Conservation (phyloP, 2,329 filamentous ascomycete species). For the Claviceps sp. region DNA sequence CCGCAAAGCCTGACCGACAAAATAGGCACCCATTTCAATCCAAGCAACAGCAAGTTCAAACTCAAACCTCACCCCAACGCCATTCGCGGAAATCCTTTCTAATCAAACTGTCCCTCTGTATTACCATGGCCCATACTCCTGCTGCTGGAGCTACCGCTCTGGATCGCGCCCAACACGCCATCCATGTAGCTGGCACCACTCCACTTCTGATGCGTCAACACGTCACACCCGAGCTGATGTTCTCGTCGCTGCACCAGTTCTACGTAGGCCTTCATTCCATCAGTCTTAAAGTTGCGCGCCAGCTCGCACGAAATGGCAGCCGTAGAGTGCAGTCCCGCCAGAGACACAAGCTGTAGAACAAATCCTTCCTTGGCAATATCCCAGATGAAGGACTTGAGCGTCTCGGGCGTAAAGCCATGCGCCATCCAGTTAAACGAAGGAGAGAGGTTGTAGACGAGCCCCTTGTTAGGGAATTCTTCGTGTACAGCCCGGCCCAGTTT, state of each 20-base stretch:
- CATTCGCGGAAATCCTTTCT: slow-evolving; percentile 1
- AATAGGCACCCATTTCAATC: background rate
- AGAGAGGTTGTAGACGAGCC: slow-evolving; percentile 89
- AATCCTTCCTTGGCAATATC: slow-evolving; percentile 84
- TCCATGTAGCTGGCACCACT: slow-evolving; percentile 61
- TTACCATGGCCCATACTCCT: slow-evolving; percentile 94
- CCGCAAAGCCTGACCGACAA: background rate
- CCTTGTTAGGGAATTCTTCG: slow-evolving; percentile 58
- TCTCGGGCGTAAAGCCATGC: slow-evolving; percentile 75
- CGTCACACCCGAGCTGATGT: slow-evolving; percentile 82
- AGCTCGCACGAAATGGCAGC: slow-evolving; percentile 59
- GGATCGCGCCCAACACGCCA: slow-evolving; percentile 77
- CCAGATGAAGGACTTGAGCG: slow-evolving; percentile 88
- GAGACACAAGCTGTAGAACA: slow-evolving; percentile 52
- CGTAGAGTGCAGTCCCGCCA: slow-evolving; percentile 53
- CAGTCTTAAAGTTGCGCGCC: slow-evolving; percentile 67
- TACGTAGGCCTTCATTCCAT: slow-evolving; percentile 97
- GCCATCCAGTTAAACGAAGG: slow-evolving; percentile 99
- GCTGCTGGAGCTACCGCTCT: slow-evolving; percentile 78
- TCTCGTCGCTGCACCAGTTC: slow-evolving; percentile 79
- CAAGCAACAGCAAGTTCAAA: background rate
- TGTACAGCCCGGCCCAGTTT: slow-evolving; percentile 68
- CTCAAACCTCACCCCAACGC: background rate
- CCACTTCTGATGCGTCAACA: slow-evolving; percentile 92
- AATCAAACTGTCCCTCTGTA: slow-evolving; percentile 59